These are phyloP conservation scores for Xylaria sp. DNA, from an alignment of 2,329 filamentous ascomycete species.

Conservation along the genomic window DNA sequence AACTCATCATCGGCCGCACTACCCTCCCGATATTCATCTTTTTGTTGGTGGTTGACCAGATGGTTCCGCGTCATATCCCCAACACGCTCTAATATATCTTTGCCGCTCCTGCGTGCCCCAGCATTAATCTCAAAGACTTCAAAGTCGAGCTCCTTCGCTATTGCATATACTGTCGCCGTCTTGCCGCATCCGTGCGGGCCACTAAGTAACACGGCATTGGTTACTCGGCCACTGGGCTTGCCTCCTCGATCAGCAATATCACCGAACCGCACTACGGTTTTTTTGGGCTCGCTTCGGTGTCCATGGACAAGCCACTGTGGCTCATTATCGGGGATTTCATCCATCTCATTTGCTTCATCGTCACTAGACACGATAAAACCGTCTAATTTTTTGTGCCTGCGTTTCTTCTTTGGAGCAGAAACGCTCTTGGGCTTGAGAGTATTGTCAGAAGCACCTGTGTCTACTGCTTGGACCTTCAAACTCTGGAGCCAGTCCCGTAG, in stretches of 20 bases:
- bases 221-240: constrained; percentile 56
- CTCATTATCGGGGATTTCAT: constrained; percentile 69
- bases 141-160: constrained; percentile 88
- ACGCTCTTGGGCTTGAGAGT: constrained; percentile 41
- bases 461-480: constrained; percentile 77
- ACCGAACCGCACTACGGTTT: constrained; percentile 58
- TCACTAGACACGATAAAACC: constrained; percentile 81
- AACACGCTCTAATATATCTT: constrained; percentile 87
- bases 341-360: constrained; percentile 73
- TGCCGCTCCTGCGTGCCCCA: constrained; percentile 80
- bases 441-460: constrained; percentile 57
- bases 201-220: constrained; percentile 85
- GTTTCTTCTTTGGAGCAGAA: constrained; percentile 60
- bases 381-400: constrained; percentile 76
- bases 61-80: constrained; percentile 98
- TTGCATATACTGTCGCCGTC: constrained; percentile 88
- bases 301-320: constrained; percentile 50
- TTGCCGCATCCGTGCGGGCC: constrained; percentile 92
- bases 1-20: constrained; percentile 52
- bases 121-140: constrained; percentile 96
- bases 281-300: constrained; percentile 49
- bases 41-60: constrained; percentile 67
- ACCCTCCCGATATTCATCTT: constrained; percentile 38
- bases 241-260: constrained; percentile 28
- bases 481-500: constrained; percentile 82